phyloP scores from a whole-genome alignment of 345 rosid species.

The Gossypium herbaceum region DNA sequence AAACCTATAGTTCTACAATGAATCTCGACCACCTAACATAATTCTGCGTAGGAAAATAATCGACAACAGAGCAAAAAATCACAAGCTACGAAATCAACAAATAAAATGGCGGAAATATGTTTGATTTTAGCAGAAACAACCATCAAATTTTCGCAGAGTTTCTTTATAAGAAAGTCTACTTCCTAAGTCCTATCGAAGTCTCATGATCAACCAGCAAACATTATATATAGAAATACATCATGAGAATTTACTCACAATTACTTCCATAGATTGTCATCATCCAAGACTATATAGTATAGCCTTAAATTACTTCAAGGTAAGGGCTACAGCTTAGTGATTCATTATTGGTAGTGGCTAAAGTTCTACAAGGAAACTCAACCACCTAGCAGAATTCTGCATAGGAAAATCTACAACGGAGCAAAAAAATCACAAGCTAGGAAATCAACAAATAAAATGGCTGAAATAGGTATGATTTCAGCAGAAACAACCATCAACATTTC shows the following conservation, averaged over 20 bases:
- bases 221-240: not conserved
- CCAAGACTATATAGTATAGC: not conserved
- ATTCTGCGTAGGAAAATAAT: not conserved
- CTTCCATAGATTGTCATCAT: not conserved
- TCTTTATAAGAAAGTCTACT: not conserved
- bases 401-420: not conserved
- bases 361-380: not conserved
- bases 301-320: not conserved
- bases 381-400: not conserved
- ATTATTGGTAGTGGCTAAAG: not conserved
- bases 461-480: not conserved
- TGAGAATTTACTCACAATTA: not conserved
- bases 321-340: not conserved
- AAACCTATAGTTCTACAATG: not conserved
- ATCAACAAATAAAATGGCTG: too few relatives aligned
- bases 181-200: not conserved
- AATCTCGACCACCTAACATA: not conserved
- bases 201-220: not conserved
- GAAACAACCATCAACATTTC: not conserved
- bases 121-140: constrained; percentile 1
- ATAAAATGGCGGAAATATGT: not conserved
- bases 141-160: not conserved
- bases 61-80: not conserved
- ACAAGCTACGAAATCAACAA: not conserved
- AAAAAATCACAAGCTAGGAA: not conserved